These are phyloP conservation scores for Pseudocercospora cruenta DNA, from an alignment of 2,329 filamentous ascomycete species.

Conservation along the genomic window DNA sequence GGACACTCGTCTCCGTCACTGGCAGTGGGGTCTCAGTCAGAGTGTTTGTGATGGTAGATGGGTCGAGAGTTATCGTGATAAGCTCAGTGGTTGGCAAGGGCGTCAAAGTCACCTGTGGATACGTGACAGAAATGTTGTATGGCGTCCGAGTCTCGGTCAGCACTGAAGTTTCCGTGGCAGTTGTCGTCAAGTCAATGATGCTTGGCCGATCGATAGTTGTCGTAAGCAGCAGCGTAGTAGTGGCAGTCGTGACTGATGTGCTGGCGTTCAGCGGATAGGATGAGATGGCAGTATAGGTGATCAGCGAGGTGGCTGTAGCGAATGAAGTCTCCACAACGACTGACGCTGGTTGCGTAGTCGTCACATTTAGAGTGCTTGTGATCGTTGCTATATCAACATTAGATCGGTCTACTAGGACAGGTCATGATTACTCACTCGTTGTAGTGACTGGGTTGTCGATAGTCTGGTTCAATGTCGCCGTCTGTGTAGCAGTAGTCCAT, in stretches of 20 bases:
- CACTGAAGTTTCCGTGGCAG: background rate
- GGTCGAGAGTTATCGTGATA: no score
- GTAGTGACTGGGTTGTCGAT: no score
- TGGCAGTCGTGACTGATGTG: background rate
- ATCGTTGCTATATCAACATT: background rate
- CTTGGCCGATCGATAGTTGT: background rate
- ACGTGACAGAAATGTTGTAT: no score
- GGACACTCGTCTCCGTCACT: no score
- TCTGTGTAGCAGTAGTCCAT: no score
- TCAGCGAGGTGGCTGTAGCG: background rate
- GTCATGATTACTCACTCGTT: background rate
- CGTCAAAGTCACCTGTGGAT: no score
- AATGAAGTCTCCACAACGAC: background rate
- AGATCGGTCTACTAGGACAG: background rate
- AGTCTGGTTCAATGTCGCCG: no score
- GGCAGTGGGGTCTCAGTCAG: no score
- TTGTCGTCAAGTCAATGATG: background rate
- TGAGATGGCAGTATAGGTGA: background rate
- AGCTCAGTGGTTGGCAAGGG: no score
- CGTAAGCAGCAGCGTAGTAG: background rate
- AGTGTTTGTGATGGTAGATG: no score
- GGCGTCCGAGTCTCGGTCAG: background rate
- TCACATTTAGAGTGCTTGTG: background rate
- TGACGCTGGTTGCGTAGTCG: background rate
- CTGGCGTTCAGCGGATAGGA: background rate